Evolutionary conservation across 2,329 filamentous ascomycete species (phyloP).

Genomic region (Fonsecaea erecta): DNA sequence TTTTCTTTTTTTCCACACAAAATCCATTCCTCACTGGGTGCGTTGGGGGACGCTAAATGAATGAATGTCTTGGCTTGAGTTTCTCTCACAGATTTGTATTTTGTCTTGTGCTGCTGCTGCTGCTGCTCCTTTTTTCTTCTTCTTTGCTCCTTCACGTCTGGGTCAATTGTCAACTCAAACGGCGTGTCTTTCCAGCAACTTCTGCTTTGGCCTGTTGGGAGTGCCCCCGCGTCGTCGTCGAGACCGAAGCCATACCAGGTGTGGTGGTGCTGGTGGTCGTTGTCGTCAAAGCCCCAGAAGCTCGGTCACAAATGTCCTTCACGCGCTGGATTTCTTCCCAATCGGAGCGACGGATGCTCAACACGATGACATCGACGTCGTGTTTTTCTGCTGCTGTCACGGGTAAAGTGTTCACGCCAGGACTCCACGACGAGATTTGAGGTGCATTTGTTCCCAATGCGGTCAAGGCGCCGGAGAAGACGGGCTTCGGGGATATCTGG

Average conservation of each 20-base stretch:
- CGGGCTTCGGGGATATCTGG: background rate
- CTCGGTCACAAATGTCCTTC: background rate
- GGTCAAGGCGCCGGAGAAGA: background rate
- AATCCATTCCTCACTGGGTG: too few relatives aligned
- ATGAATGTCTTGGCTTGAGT: too few relatives aligned
- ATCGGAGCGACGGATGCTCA: background rate
- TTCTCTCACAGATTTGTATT: too few relatives aligned
- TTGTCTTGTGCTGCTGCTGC: too few relatives aligned
- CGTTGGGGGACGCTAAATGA: too few relatives aligned
- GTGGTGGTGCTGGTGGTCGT: background rate
- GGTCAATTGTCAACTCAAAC: background rate
- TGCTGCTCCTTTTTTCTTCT: too few relatives aligned
- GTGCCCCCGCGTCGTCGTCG: background rate
- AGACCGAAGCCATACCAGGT: background rate
- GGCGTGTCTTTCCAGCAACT: background rate
- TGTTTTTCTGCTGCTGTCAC: background rate
- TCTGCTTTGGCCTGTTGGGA: too few relatives aligned
- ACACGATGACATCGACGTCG: background rate
- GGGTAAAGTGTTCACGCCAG: background rate
- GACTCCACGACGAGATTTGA: too few relatives aligned
- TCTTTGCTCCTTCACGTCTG: too few relatives aligned
- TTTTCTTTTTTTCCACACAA: too few relatives aligned
- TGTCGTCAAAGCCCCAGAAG: background rate
- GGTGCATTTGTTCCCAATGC: background rate
- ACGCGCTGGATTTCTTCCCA: conserved; percentile 4